Evolutionary conservation across 345 rosid genomes (phyloP), one percentile per base, ranked within the genome.

Genomic region (Durio zibethinus): DNA sequence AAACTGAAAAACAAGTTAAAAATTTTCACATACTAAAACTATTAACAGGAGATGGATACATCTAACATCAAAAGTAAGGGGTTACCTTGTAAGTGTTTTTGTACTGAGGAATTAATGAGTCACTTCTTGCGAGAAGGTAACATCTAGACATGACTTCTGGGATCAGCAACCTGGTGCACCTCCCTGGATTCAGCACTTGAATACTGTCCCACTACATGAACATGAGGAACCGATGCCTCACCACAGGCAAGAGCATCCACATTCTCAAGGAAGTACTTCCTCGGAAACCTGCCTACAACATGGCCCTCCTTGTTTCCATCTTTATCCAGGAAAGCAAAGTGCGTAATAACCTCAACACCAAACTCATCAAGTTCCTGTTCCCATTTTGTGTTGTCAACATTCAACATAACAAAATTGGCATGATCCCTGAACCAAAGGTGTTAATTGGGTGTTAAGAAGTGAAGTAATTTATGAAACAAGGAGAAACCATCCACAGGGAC

Each of bases 341-440:
- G 98, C 0, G 99, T 98, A 82, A 92, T 95, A 61, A 98, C 99
- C 80, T 95, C 98, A 25, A 95, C 98, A n/a, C 98, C 98, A 79
- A 95, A 93, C 86, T 95, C 99, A 50, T 95, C 91, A 45, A 95
- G 84, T 86, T 95, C 99, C 81, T 95, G 98, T 81, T 95, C 98
- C 97, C 99, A 95, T 85, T 87, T 93, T 14, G 98, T 95, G 79
- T 95, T 92, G 84, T 93, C 99, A 62, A 95, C 99, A 76, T 95
- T 95, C 84, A 95, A 79, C 99, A 93, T 90, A 64, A 93, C 99
- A 82, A 93, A 95, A 83, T 95, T 95, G 63, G 93, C 99, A n/a
- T 82, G 88, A 84, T 88, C 92, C 91, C 98, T 93, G 72, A n/a
- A 77, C 5, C 63, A 54, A 73, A 75, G 35, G 56, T 10, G 40